A percentile compares a stretch with the other conserved stretches of the same genome.
Evolutionary conservation across 495 filamentous ascomycete genomes (phyloP).

Genomic region (Ramalina intermedia): DNA sequence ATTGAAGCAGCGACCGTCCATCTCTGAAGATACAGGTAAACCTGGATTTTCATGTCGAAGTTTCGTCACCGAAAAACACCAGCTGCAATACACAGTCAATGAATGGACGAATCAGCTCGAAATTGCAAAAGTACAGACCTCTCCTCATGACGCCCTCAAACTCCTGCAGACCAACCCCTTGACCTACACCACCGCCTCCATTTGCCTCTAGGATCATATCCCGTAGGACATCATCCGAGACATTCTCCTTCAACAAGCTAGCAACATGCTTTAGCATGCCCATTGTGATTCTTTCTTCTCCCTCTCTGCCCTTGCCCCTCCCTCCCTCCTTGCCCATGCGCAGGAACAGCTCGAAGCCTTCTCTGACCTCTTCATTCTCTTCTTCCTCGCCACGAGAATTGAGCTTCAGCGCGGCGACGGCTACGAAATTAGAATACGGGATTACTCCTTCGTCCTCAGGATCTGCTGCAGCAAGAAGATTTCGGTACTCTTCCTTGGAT

Average conservation of each 20-base stretch:
- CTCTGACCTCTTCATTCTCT: constrained; percentile 53
- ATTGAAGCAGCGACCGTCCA: no score
- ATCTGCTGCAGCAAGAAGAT: constrained; percentile 65
- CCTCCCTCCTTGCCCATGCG: constrained; percentile 32
- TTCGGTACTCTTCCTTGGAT: constrained; percentile 47
- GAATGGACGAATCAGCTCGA: no score
- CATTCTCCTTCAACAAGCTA: constrained; percentile 60
- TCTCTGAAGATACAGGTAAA: no score
- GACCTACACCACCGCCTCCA: constrained; percentile 54
- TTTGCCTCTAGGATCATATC: constrained; percentile 95
- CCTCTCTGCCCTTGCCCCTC: not conserved
- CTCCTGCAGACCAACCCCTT: constrained; percentile 60
- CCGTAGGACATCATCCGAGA: constrained; percentile 62
- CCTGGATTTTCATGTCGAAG: no score
- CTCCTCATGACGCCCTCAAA: constrained; percentile 76
- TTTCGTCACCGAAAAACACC: no score
- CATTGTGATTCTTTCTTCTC: constrained; percentile 50
- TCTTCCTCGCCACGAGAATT: constrained; percentile 39
- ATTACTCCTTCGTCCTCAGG: constrained; percentile 67
- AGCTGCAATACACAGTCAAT: no score
- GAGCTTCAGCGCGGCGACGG: constrained; percentile 73
- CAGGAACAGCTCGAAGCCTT: constrained; percentile 62
- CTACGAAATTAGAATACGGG: constrained; percentile 61
- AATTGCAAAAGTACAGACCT: constrained; percentile 17
- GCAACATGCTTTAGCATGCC: constrained; percentile 65